These are phyloP conservation scores for Cytospora schulzeri DNA, from an alignment of 2,329 filamentous ascomycete species.

Conservation along the genomic window DNA sequence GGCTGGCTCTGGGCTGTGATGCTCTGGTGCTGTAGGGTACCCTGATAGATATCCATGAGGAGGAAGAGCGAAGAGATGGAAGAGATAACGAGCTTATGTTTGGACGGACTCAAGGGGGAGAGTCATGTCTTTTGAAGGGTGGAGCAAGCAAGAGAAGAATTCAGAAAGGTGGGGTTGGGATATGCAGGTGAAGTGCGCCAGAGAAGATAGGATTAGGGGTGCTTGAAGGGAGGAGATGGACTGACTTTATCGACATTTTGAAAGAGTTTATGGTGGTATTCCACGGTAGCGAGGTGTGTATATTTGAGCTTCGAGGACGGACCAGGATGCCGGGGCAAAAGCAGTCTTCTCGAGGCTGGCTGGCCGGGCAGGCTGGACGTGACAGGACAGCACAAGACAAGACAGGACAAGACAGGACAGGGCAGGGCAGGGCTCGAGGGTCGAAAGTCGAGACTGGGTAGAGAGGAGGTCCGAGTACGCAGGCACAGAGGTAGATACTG, in stretches of 20 bases:
- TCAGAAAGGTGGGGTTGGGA: slow-evolving; percentile 15
- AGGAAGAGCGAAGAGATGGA: slow-evolving; percentile 21
- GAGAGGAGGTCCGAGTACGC: not conserved
- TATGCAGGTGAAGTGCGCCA: slow-evolving; percentile 21
- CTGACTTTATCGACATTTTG: slow-evolving; percentile 60
- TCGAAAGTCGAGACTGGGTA: not conserved
- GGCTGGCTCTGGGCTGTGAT: slow-evolving; percentile 48
- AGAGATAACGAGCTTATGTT: not conserved
- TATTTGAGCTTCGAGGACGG: slow-evolving; percentile 7
- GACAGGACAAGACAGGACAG: not conserved
- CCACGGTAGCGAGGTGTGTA: slow-evolving; percentile 18
- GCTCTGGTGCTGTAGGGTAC: slow-evolving; percentile 27
- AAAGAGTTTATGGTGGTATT: slow-evolving; percentile 36
- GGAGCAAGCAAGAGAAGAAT: slow-evolving; percentile 13
- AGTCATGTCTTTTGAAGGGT: slow-evolving; percentile 1
- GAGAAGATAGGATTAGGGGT: slow-evolving; percentile 4
- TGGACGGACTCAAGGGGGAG: not conserved
- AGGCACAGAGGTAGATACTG: not conserved
- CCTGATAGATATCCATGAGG: slow-evolving; percentile 23
- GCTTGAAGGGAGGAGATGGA: slow-evolving; percentile 31
- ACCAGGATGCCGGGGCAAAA: slow-evolving; percentile 1
- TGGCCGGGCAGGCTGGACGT: too few species aligned
- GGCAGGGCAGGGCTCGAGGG: not conserved
- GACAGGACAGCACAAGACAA: too few species aligned
- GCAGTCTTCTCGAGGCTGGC: slow-evolving; percentile 4